Conservation (phyloP, 805 yeast genomes). For the Kluyveromyces nonfermentans region DNA sequence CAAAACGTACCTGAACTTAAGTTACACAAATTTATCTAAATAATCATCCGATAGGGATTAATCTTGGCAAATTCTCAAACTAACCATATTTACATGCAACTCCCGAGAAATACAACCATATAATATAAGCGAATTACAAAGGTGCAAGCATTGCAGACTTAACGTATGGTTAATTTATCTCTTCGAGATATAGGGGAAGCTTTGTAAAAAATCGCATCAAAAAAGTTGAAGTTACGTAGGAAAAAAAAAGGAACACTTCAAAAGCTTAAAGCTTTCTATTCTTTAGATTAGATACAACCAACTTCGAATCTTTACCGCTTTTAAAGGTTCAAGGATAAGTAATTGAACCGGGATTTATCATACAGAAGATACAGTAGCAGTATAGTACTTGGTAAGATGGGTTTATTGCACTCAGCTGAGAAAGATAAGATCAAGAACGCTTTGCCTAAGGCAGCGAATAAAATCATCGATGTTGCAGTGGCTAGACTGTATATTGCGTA, state of each 20-base stretch:
- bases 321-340: too few relatives aligned
- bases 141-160: neutral
- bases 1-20: neutral
- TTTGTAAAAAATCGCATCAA: neutral
- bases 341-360: too few relatives aligned
- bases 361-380: too few relatives aligned
- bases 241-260: neutral
- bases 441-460: slow-evolving; percentile 80
- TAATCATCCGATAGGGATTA: neutral
- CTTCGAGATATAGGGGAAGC: neutral
- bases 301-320: too few relatives aligned
- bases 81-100: neutral
- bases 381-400: slow-evolving; percentile 21
- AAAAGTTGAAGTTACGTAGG: neutral
- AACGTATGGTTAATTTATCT: neutral
- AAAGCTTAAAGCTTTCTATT: neutral
- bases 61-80: neutral
- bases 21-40: neutral
- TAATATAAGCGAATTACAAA: neutral
- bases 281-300: too few relatives aligned
- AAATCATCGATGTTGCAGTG: slow-evolving; percentile 81
- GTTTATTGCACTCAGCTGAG: slow-evolving; percentile 45
- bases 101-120: neutral
- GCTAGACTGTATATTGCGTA: slow-evolving; percentile 85
- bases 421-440: slow-evolving; percentile 85